phyloP scores from a whole-genome alignment of 2,329 filamentous ascomycete genomes.

The Penicillium sp. region DNA sequence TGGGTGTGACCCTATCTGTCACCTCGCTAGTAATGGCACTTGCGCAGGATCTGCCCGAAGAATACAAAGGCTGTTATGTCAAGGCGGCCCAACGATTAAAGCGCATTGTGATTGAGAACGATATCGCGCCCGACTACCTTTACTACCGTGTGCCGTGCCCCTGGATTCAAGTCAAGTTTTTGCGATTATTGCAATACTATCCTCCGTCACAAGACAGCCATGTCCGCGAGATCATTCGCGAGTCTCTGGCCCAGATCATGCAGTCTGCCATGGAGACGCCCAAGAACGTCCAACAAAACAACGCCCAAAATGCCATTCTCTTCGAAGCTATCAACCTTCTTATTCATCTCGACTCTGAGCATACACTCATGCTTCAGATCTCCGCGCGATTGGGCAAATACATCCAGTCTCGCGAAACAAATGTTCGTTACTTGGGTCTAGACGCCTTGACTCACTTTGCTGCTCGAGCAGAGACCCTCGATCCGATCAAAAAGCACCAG shows the following conservation, averaged over 20 bases:
- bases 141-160: constrained; percentile 99
- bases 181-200: constrained; percentile 91
- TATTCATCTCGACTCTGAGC: constrained; percentile 94
- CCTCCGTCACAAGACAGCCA: constrained; percentile 91
- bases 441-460: constrained; percentile 98
- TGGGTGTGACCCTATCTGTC: constrained; percentile 90
- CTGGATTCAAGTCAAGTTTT: constrained; percentile 93
- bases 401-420: constrained; percentile 94
- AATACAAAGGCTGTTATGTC: constrained; percentile 88
- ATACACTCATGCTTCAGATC: constrained; percentile 91
- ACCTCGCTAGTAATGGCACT: constrained; percentile 93
- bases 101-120: constrained; percentile 81
- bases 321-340: constrained; percentile 99
- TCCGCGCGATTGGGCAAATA: constrained; percentile 87
- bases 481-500: constrained; percentile 97
- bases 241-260: constrained; percentile 84
- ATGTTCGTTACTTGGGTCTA: constrained; percentile 89
- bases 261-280: constrained; percentile 87
- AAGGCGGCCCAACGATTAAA: constrained; percentile 89
- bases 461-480: constrained; percentile 84
- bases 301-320: constrained; percentile 93
- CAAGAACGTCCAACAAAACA: constrained; percentile 99
- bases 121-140: constrained; percentile 84
- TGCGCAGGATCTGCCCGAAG: constrained; percentile 87
- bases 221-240: constrained; percentile 82